Base-by-base conservation (phyloP, 192 early-diverging fungal genomes). In the Coemansia sp. region DNA sequence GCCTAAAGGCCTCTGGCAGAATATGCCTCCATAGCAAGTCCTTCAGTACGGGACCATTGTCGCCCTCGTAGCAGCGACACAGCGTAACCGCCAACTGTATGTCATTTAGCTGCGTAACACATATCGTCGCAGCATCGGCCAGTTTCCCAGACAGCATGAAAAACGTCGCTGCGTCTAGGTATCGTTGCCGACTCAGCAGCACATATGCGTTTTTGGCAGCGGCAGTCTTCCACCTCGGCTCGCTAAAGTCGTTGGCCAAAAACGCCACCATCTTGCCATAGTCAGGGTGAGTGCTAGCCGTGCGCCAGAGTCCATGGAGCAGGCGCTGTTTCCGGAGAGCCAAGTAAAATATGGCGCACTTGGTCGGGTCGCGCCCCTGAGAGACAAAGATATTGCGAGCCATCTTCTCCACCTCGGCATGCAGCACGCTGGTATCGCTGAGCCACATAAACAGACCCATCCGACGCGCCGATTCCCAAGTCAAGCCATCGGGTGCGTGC, bases 201-300 rank as follows among this genome's bases (percentile, higher is more conserved):
- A 92, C 98, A 81, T 93, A 99, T 3, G 98, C 98, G 70, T 99
- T 99, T 72, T 99, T 99, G n/a, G 89, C 78, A 2, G 98, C 98
- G 0, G 96, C 95, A 15, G 89, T 95, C 68, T 87, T 89, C 98
- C 98, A 99, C 44, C 93, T 80, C 4, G 90, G 85, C 60, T 93
- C 87, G 15, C 87, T 84, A 86, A 99, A 99, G 78, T 98, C 93
- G 80, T 98, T 92, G 6, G 88, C 84, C 50, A 99, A 76, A 75
- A 99, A 98, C 39, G 87, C 86, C n/a, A 94, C 50, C 95, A 98
- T 98, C 29, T 88, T 88, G 46, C 75, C 80, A 71, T 94, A 91
- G 64, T 99, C 96, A 5, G 92, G 89, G 69, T 98, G 93, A 4
- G 79, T 67, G 58, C 84, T 84, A 2, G 94, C 91, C 0, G 92